A percentile compares a stretch with the other conserved stretches of the same genome.
Conservation (phyloP, 1,284 basidiomycete species). For the Abortiporus biennis region DNA sequence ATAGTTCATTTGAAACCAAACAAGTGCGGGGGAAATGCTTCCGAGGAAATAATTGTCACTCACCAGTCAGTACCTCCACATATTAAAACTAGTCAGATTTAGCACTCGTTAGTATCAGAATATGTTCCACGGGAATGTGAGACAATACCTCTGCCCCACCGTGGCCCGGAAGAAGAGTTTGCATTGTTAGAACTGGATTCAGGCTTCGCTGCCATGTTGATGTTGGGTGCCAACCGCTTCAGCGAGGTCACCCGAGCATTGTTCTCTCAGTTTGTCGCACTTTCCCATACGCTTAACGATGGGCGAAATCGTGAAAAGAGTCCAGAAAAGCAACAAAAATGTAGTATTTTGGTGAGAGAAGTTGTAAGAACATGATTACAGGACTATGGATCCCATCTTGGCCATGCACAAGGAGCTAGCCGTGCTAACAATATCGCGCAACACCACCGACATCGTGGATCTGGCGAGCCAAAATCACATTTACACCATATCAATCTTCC, state of each 20-base stretch:
- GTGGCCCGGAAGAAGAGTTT: neutral
- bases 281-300: neutral
- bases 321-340: too few relatives aligned
- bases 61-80: conserved; percentile 86
- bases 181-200: neutral
- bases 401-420: too few relatives aligned
- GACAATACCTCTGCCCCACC: neutral
- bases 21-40: conserved; percentile 9
- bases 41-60: conserved; percentile 17
- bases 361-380: too few relatives aligned
- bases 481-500: too few relatives aligned
- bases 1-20: too few relatives aligned
- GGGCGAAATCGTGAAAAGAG: too few relatives aligned
- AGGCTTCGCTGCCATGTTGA: neutral
- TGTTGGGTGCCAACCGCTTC: neutral
- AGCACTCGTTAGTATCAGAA: neutral
- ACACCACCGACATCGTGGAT: too few relatives aligned
- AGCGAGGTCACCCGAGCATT: neutral
- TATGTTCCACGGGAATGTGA: neutral
- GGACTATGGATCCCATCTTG: too few relatives aligned
- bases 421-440: too few relatives aligned
- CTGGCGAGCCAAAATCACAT: too few relatives aligned
- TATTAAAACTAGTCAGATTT: conserved; percentile 57
- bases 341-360: too few relatives aligned
- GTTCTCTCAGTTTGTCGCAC: neutral